Evolutionary conservation across 805 yeast species (phyloP).

Genomic region (Pichia paraexigua): DNA sequence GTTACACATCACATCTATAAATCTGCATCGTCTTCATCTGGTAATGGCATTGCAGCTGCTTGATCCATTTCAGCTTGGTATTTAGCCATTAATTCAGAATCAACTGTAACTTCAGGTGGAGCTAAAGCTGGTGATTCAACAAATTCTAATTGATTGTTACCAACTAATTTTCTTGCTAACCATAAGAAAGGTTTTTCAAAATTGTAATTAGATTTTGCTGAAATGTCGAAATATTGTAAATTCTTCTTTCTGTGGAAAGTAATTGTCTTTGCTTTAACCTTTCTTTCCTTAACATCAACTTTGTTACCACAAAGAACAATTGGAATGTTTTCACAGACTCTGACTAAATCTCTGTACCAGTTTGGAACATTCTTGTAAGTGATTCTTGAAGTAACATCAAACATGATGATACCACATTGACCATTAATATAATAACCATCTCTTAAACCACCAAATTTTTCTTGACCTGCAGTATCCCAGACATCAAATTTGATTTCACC

Average conservation of each 20-base stretch:
- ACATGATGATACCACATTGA: conserved; percentile 99
- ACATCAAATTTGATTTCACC: conserved; percentile 99
- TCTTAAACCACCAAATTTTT: conserved; percentile 98
- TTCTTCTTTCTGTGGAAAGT: conserved; percentile 99
- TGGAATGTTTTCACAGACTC: conserved; percentile 99
- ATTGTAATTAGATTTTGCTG: conserved; percentile 99
- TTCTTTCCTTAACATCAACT: conserved; percentile 99
- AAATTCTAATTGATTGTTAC: conserved; percentile 95
- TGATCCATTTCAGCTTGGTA: conserved; percentile 99
- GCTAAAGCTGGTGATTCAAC: conserved; percentile 99
- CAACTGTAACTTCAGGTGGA: conserved; percentile 98
- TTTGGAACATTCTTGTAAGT: conserved; percentile 99
- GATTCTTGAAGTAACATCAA: conserved; percentile 98
- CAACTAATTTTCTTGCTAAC: conserved; percentile 98
- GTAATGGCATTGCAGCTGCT: conserved; percentile 99
- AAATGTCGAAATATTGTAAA: conserved; percentile 98
- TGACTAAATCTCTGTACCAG: conserved; percentile 99
- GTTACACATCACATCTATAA: conserved; percentile 40
- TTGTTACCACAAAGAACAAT: conserved; percentile 98
- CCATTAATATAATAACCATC: conserved; percentile 99
- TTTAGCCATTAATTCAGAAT: conserved; percentile 92
- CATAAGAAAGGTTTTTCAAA: conserved; percentile 99
- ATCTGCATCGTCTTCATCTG: conserved; percentile 99
- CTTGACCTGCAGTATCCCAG: conserved; percentile 99
- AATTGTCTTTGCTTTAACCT: conserved; percentile 99